phyloP scores from a whole-genome alignment of 1,284 basidiomycete genomes.

The Trametes polyzona region DNA sequence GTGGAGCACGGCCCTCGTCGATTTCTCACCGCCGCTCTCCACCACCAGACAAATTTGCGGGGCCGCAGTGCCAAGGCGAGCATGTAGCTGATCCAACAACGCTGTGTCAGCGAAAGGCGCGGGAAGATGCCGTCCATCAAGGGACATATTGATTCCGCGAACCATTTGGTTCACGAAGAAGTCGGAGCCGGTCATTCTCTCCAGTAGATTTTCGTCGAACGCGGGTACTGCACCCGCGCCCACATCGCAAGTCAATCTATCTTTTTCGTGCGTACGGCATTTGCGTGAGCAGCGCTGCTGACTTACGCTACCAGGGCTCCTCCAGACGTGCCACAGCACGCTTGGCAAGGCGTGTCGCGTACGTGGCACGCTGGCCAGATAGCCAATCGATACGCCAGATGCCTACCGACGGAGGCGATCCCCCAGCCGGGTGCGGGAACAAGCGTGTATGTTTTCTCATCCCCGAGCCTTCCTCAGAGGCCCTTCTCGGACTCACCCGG shows the following conservation, averaged over 20 bases:
- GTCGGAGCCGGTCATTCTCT: conserved; percentile 16
- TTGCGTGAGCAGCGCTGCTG: background rate
- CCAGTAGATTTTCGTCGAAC: conserved; percentile 5
- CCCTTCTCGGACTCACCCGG: conserved; percentile 11
- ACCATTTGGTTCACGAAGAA: conserved; percentile 24
- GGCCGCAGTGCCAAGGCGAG: background rate
- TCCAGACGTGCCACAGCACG: conserved; percentile 2
- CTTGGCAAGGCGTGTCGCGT: conserved; percentile 4
- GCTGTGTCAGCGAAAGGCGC: conserved; percentile 20
- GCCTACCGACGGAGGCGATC: conserved; percentile 6
- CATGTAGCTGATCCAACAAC: conserved; percentile 3
- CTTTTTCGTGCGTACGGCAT: conserved; percentile 10
- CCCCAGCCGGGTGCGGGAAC: conserved; percentile 9
- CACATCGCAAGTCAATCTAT: conserved; percentile 20
- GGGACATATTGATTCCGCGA: conserved; percentile 23
- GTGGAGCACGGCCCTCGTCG: background rate
- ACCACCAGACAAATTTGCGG: background rate
- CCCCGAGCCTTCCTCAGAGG: background rate
- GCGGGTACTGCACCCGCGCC: conserved; percentile 11
- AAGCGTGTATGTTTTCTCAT: conserved; percentile 17
- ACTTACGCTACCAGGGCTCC: background rate
- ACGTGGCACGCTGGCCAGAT: background rate
- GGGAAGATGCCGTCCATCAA: conserved; percentile 14
- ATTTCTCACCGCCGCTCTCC: background rate
- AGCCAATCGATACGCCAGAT: conserved; percentile 9